phyloP scores from a whole-genome alignment of 768 basidiomycete species.

The Filobasidium floriforme region DNA sequence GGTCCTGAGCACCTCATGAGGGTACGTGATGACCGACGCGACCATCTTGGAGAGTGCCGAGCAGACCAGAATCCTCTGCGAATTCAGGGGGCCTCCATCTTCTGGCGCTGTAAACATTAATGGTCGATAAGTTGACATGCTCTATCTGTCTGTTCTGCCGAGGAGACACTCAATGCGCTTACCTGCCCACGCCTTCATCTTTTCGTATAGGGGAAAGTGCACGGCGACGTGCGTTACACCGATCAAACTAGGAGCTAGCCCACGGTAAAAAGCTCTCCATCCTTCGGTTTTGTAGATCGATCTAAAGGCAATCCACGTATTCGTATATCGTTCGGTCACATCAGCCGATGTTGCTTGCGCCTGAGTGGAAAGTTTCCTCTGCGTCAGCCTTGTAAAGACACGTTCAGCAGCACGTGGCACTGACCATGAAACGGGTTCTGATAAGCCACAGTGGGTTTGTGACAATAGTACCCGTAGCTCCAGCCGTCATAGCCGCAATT shows the following conservation, averaged over 20 bases:
- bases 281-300: constrained; percentile 91
- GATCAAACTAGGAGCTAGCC: constrained; percentile 80
- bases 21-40: constrained; percentile 90
- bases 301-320: constrained; percentile 79
- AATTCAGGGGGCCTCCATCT: constrained; percentile 49
- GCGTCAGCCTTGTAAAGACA: background rate
- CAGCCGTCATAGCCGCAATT: constrained; percentile 89
- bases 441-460: constrained; percentile 99
- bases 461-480: constrained; percentile 81
- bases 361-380: constrained; percentile 18
- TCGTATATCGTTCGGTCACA: constrained; percentile 58
- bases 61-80: constrained; percentile 68
- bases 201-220: constrained; percentile 94
- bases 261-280: constrained; percentile 80
- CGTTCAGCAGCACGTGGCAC: constrained; percentile 16
- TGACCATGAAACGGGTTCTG: constrained; percentile 97
- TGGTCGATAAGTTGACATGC: background rate
- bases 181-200: constrained; percentile 80
- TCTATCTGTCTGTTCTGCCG: background rate
- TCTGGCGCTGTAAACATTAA: constrained; percentile 27
- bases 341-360: constrained; percentile 67
- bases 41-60: constrained; percentile 94
- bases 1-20: constrained; percentile 98
- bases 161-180: constrained; percentile 45
- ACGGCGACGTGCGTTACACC: constrained; percentile 93